Conservation (phyloP, 495 filamentous ascomycete genomes). For the Trichoderma parareesei region DNA sequence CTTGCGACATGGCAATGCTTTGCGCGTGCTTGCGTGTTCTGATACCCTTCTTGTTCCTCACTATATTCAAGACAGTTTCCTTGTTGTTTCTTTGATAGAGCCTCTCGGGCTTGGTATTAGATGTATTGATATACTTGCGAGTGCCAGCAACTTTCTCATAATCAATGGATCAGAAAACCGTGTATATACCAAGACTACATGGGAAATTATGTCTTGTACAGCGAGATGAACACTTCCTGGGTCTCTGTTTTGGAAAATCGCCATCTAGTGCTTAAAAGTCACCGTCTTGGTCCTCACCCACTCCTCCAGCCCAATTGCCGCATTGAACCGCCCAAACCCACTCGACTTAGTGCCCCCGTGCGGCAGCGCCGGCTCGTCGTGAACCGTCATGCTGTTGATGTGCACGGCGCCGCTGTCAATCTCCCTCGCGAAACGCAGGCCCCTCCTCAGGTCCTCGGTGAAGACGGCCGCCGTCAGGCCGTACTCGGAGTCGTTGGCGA, state of each 20-base stretch:
- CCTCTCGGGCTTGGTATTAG: neutral
- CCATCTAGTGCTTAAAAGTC: conserved; percentile 50
- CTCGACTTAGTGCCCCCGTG: conserved; percentile 84
- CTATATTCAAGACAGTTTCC: neutral
- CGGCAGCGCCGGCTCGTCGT: conserved; percentile 71
- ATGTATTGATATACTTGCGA: neutral
- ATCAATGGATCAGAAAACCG: neutral
- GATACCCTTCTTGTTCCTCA: no score
- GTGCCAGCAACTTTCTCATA: neutral
- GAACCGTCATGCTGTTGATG: conserved; percentile 78
- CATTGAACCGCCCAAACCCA: conserved; percentile 63
- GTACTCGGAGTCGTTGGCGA: conserved; percentile 78
- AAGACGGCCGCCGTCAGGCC: conserved; percentile 84
- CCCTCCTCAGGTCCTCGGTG: conserved; percentile 67
- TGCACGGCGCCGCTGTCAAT: conserved; percentile 82
- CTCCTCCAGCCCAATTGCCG: conserved; percentile 49
- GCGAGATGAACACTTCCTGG: no score
- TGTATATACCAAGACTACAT: no score
- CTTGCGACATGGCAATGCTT: no score
- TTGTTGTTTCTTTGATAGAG: neutral
- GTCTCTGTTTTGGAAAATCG: no score
- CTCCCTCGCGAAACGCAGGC: conserved; percentile 63
- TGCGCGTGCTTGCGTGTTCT: no score
- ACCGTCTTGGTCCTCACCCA: conserved; percentile 81
- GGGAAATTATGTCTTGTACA: no score